Evolutionary conservation across 805 yeast genomes (phyloP).

Genomic region (Candida peoriensis): DNA sequence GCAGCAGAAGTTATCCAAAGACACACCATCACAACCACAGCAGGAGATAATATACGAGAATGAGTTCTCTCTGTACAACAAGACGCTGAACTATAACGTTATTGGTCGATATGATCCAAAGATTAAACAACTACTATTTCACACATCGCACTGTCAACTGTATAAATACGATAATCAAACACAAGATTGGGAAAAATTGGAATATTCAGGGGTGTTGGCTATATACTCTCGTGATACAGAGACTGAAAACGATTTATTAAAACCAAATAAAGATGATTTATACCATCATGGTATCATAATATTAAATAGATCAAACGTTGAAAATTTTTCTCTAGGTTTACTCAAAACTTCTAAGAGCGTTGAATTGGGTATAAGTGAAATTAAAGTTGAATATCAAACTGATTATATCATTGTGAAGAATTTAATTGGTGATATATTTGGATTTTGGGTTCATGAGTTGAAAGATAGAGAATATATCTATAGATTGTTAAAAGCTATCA

Average conservation of each 20-base stretch:
- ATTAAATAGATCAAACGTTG: slow-evolving; percentile 62
- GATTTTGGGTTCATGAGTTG: slow-evolving; percentile 72
- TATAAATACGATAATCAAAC: slow-evolving; percentile 48
- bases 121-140: slow-evolving; percentile 60
- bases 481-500: slow-evolving; percentile 33
- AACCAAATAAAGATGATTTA: slow-evolving; percentile 23
- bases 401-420: slow-evolving; percentile 67
- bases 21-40: not conserved
- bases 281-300: slow-evolving; percentile 67
- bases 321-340: slow-evolving; percentile 68
- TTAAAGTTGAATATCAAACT: slow-evolving; percentile 65
- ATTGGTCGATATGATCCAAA: slow-evolving; percentile 72
- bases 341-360: slow-evolving; percentile 48
- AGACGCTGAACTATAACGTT: slow-evolving; percentile 69
- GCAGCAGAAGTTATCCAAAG: too few species aligned
- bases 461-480: slow-evolving; percentile 58
- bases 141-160: slow-evolving; percentile 68
- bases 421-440: slow-evolving; percentile 64
- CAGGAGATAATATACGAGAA: slow-evolving; percentile 3
- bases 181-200: slow-evolving; percentile 68
- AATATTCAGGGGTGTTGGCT: slow-evolving; percentile 65
- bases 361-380: slow-evolving; percentile 33
- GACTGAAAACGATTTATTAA: slow-evolving; percentile 1
- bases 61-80: slow-evolving; percentile 48
- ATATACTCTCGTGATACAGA: slow-evolving; percentile 48